phyloP scores from a whole-genome alignment of 2,329 filamentous ascomycete species.

The Neophaeococcomyces mojaviensis region DNA sequence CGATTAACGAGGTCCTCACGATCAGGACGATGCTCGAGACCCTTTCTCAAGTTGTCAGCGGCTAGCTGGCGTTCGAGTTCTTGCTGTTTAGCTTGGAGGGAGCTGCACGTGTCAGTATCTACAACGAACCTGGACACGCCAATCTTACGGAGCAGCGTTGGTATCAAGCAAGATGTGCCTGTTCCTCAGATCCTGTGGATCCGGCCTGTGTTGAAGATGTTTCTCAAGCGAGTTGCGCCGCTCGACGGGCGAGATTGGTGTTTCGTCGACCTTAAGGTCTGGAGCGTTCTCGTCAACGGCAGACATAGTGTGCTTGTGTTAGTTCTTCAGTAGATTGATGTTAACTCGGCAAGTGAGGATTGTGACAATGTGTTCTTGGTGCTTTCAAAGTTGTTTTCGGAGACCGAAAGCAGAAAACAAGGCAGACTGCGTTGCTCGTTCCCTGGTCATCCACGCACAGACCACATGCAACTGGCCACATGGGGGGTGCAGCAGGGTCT shows the following conservation, averaged over 20 bases:
- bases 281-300: constrained; percentile 17
- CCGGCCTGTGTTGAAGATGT: constrained; percentile 64
- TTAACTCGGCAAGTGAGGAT: not conserved
- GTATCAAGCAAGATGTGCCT: constrained; percentile 62
- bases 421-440: not conserved
- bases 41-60: constrained; percentile 57
- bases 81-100: constrained; percentile 54
- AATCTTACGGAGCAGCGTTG: constrained; percentile 55
- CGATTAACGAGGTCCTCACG: constrained; percentile 72
- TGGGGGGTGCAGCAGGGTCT: not conserved
- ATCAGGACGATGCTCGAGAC: constrained; percentile 56
- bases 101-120: constrained; percentile 33
- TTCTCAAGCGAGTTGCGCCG: constrained; percentile 63
- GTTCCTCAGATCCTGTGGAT: constrained; percentile 58
- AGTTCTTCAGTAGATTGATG: not conserved
- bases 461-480: not conserved
- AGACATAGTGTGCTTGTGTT: constrained; percentile 13
- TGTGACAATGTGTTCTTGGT: not conserved
- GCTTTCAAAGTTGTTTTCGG: too few species aligned
- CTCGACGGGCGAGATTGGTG: constrained; percentile 50
- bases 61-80: constrained; percentile 60
- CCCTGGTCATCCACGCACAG: not conserved
- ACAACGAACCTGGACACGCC: too few species aligned
- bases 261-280: constrained; percentile 44
- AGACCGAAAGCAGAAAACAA: too few species aligned